phyloP scores from a whole-genome alignment of 2,329 filamentous ascomycete genomes.

The Fusarium sp. region DNA sequence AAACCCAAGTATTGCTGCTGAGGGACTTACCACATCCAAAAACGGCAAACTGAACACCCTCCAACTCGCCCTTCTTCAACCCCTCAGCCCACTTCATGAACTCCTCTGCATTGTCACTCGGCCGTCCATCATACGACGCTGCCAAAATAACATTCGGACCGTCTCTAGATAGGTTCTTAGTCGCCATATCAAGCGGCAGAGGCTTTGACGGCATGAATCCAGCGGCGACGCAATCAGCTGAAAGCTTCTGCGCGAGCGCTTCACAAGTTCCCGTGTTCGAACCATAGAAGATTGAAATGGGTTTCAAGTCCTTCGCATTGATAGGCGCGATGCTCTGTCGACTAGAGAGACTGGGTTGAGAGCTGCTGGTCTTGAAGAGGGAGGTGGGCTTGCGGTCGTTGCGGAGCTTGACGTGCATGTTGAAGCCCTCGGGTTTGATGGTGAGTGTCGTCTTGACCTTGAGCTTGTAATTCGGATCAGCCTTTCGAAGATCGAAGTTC shows the following conservation, averaged over 20 bases:
- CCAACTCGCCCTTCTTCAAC: background rate
- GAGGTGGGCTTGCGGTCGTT: background rate
- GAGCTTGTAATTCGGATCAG: constrained; percentile 7
- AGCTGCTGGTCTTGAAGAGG: constrained; percentile 5
- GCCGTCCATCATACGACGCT: background rate
- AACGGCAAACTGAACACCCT: background rate
- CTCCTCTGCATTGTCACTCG: background rate
- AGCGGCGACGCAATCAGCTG: constrained; percentile 10
- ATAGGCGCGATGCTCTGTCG: background rate
- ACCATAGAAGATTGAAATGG: constrained; percentile 2
- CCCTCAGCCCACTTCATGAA: constrained; percentile 6
- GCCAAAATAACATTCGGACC: constrained; percentile 6
- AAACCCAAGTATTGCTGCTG: rapidly evolving
- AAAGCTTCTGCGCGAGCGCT: background rate
- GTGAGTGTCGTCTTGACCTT: constrained; percentile 6
- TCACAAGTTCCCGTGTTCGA: constrained; percentile 13
- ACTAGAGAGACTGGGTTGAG: background rate
- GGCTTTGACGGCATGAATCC: background rate
- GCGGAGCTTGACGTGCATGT: constrained; percentile 10
- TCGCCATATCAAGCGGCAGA: constrained; percentile 1
- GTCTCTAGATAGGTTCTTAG: background rate
- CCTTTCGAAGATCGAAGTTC: constrained; percentile 2
- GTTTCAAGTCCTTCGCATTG: background rate
- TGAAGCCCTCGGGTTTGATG: background rate
- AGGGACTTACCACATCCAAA: constrained; percentile 13